Base-by-base conservation (phyloP, 306 rosid genomes). In the Crotalaria pallida region DNA sequence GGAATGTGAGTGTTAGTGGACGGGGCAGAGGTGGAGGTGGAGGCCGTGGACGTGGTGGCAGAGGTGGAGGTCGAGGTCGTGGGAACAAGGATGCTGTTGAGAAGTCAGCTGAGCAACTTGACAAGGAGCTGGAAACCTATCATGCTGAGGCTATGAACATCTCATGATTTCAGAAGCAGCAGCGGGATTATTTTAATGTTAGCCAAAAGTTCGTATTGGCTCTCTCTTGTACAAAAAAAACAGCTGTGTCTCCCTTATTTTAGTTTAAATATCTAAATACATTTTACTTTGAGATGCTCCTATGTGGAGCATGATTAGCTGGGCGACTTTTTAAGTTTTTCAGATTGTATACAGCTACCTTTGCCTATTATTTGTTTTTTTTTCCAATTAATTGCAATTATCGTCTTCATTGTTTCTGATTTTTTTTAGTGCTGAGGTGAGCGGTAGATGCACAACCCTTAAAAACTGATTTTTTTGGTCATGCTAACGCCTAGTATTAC, bases 81-180 rank as follows among this genome's bases (percentile, higher is more conserved):
- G 96, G 85, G 61, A 86, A 75, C 72, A 91, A 80, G 83, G 88
- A 74, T 27, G 34, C 72, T 0, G 80, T 87, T 38, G 97, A 90
- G 36, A 88, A 84, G 87, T 94, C 98, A 0, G 93, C 91, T 0
- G 96, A 74, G 51, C 85, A 94, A 0, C 99, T 94, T 40, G 88
- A 94, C 85, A 82, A 87, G 63, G 99, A 94, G 43, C 84, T 94
- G 38, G 99, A 94, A 2, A 85, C 59, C 51, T 94, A 94, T 49
- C 99, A 91, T 50, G 89, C 97, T 0, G 97, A 83, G 38, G 87
- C 89, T 50, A 91, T 89, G 98, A 82, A 92, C 31, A 79, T 81
- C 65, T 88, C 72, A 19, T 84, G 51, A 80, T 27, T 40, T 58
- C 8, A 5, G 11, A 43, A 77, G 79, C 41, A 77, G 79, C 41